Base-by-base conservation (phyloP, 257 asterid species). In the Rubia yunnanensis region DNA sequence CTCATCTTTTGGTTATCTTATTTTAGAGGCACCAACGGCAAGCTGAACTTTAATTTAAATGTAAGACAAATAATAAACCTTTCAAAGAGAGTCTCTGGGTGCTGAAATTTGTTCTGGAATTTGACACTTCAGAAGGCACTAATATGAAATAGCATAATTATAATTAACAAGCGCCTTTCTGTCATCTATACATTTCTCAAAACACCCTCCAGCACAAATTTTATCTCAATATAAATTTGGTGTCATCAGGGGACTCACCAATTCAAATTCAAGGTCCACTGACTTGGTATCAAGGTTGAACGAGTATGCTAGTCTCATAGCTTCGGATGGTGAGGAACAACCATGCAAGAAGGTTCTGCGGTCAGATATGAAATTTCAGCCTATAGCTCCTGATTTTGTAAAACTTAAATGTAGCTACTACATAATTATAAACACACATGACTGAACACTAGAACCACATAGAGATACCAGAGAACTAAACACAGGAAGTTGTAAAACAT, bases 311-410 rank as follows among this genome's bases (percentile, higher is more conserved):
- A 62, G 74, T 66, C 80, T 77, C 66, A 59, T 68, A 67, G 77
- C 75, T 73, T 78, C 81, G 65, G 67, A 65, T 23, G 77, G 83
- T 57, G 89, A 71, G 80, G 83, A 65, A 39, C 62, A 73, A 70
- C 84, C 80, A 68, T 77, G 72, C 64, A 74, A 73, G 62, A 84
- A 76, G 72, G 67, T 69, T 73, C 97, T 87, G 87, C 76, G 72
- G 74, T 60, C 72, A 59, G 63, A 74, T 39, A 62, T 7, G 68
- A 81, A 64, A 39, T 54, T 49, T 60, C 73, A 68, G 36, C 76
- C 65, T 44, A 65, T 62, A 68, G 28, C 52, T 63, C 23, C 48
- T 63, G 67, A 32, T 71, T 53, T 62, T 28, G 23, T 26, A 64
- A 30, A 70, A 18, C 32, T 57, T 35, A 36, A 70, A 60, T 48